These are phyloP conservation scores for Syzygium syzygioides DNA, from an alignment of 441 rosid genomes.

Conservation along the genomic window DNA sequence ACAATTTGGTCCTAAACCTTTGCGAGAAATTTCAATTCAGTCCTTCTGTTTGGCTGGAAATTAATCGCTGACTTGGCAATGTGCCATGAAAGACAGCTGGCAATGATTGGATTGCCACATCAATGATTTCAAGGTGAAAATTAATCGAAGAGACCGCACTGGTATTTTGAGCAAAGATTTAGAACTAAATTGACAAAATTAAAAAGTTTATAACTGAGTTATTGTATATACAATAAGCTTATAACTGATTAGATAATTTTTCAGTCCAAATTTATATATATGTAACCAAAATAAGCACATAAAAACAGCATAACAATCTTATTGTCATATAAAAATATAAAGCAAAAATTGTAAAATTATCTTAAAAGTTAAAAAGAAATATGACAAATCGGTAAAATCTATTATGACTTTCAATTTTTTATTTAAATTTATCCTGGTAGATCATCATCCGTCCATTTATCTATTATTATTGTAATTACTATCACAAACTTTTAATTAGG, in stretches of 20 bases:
- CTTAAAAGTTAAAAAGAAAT: neutral
- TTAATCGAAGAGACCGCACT: neutral
- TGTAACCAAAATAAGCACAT: neutral
- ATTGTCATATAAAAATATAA: neutral
- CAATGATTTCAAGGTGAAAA: neutral
- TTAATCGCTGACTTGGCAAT: accelerated
- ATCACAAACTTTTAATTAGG: neutral
- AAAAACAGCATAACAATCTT: neutral
- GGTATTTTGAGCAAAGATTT: neutral
- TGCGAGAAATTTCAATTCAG: neutral
- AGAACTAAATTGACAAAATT: neutral
- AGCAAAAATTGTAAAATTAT: neutral
- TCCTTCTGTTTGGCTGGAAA: neutral
- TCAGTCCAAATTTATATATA: neutral
- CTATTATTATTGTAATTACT: neutral
- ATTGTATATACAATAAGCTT: neutral
- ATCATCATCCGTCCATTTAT: neutral
- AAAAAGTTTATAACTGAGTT: neutral
- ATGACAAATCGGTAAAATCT: neutral
- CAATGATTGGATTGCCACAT: neutral
- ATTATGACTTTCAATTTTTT: neutral
- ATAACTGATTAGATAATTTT: neutral
- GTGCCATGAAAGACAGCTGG: accelerated
- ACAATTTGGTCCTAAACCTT: neutral
- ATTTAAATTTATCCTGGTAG: neutral